Percentiles rank a stretch among this genome's conserved stretches.
phyloP scores from a whole-genome alignment of 108 stramenopile species.

The Pseudonitzschia pungens region DNA sequence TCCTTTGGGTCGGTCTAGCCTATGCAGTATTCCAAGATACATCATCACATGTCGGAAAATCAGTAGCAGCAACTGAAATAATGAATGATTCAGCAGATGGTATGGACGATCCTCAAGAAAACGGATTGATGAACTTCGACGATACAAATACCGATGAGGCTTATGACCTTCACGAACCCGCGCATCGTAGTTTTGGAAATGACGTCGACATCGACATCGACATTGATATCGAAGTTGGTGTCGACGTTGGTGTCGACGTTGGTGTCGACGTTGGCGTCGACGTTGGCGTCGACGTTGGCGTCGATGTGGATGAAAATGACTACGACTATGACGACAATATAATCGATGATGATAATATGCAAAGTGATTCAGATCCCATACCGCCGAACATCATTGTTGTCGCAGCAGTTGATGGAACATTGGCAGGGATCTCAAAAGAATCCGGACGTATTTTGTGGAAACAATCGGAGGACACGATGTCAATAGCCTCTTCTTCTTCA shows the following conservation, averaged over 20 bases:
- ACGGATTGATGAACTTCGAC: not conserved
- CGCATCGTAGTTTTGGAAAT: not conserved
- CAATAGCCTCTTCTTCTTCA: not conserved
- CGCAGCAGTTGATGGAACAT: slow-evolving; percentile 68
- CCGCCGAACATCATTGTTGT: slow-evolving; percentile 54
- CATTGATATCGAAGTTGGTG: not conserved
- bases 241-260: slow-evolving; percentile 12
- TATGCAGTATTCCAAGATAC: not conserved
- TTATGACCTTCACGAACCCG: not conserved
- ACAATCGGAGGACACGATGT: slow-evolving; percentile 9
- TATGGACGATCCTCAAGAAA: not conserved
- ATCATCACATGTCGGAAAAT: slow-evolving; percentile 6
- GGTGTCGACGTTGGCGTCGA: not conserved
- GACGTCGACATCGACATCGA: slow-evolving; percentile 14
- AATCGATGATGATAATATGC: not conserved
- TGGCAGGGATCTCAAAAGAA: slow-evolving; percentile 67
- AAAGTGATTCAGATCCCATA: slow-evolving; percentile 6
- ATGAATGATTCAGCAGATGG: not conserved
- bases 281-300: slow-evolving; percentile 8
- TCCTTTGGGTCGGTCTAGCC: not conserved
- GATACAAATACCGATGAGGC: not conserved
- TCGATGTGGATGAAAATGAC: not conserved
- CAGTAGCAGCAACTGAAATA: not conserved
- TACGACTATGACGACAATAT: slow-evolving; percentile 6
- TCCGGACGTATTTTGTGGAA: slow-evolving; percentile 74